These are phyloP conservation scores for Cupressus sempervirens DNA, from an alignment of 75 land plant species.

Conservation along the genomic window DNA sequence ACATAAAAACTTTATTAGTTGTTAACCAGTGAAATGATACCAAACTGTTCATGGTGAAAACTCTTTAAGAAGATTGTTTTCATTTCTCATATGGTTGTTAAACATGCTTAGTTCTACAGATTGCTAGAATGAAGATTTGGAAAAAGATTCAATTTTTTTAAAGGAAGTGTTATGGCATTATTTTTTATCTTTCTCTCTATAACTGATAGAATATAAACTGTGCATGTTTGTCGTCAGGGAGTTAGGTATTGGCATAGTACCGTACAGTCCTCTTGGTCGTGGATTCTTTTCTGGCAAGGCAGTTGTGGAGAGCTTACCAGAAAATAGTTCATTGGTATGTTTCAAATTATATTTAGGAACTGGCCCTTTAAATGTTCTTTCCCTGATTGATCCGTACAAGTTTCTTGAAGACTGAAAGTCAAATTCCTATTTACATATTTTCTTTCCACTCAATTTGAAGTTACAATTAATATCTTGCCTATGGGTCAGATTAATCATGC, in stretches of 20 bases:
- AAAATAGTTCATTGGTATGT: slow-evolving; percentile 28
- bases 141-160: not conserved
- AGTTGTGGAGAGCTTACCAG: slow-evolving; percentile 35
- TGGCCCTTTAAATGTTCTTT: not conserved
- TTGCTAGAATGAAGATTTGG: not conserved
- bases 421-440: no score
- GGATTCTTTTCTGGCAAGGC: slow-evolving; percentile 67
- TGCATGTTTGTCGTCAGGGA: slow-evolving; percentile 29
- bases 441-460: not conserved
- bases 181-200: not conserved
- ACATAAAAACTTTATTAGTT: no score
- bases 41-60: not conserved
- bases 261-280: slow-evolving; percentile 62
- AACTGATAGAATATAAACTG: not conserved
- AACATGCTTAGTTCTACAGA: not conserved
- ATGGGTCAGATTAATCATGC: slow-evolving; percentile 22
- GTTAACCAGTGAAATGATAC: not conserved
- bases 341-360: not conserved
- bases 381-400: not conserved
- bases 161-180: not conserved
- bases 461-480: not conserved
- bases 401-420: not conserved
- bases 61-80: not conserved
- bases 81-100: not conserved
- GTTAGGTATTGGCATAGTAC: slow-evolving; percentile 67